Base-by-base conservation (phyloP, 768 basidiomycete genomes). In the Rhodotorula diobovata region DNA sequence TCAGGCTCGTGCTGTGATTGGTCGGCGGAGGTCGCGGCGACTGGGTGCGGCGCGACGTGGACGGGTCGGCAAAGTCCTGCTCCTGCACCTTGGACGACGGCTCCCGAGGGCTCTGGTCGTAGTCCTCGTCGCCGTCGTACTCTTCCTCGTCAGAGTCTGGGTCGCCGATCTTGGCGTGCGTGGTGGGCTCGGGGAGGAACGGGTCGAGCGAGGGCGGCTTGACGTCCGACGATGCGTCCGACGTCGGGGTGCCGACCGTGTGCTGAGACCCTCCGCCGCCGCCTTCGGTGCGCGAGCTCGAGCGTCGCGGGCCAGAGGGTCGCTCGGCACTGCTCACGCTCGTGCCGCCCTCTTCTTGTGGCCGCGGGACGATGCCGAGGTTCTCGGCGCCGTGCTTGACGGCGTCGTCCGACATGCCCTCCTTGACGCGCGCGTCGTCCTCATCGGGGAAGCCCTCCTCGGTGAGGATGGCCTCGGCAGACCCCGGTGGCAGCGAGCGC, bases 141-240 rank as follows among this genome's bases (percentile, higher is more conserved):
- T 35, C 63, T 2, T 65, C 68, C 10, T 64, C 68, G 51, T 65
- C 65, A 41, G 70, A 63, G 16, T 63, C 66, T 4, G 66, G 61
- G 34, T 67, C 70, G 30, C 66, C 70, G 43, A 48, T 41, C 62
- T 71, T 71, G 46, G 70, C 70, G 23, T 71, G 70, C n/a, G 70
- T 67, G 1, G 70, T 67, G 50, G 70, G 70, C 30, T 67, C 70
- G 7, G 55, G 23, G 11, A 71, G 62, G 54, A 59, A 63, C 15
- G 66, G 65, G 51, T 71, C 70, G 66, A 71, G 70, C 2, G 70
- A 71, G 5, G 43, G 54, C 10, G 70, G 60, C 12, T 61, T 58
- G 20, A 39, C 21, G 21, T 53, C 43, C 18, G 65, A 66, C 32
- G 54, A 14, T 10, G 23, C 35, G 39, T 21, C 25, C 39, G 46